These are phyloP conservation scores for Mycosphaerella arachidis DNA, from an alignment of 2,329 filamentous ascomycete species.

Conservation along the genomic window DNA sequence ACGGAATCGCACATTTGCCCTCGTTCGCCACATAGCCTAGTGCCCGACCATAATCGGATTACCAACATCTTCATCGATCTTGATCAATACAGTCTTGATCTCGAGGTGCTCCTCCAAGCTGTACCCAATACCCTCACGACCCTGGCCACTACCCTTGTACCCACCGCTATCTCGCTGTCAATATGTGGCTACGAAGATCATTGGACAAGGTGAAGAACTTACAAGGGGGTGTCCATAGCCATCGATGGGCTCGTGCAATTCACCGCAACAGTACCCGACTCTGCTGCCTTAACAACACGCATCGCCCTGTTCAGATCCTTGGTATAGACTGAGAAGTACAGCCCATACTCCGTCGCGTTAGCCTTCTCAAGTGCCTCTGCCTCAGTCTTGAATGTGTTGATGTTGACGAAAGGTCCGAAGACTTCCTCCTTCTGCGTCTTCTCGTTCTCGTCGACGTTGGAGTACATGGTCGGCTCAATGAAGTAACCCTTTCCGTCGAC, in stretches of 20 bases:
- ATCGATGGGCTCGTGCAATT: conserved; percentile 38
- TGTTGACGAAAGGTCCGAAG: conserved; percentile 37
- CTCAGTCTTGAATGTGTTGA: conserved; percentile 36
- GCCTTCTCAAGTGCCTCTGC: conserved; percentile 34
- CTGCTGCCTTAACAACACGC: conserved; percentile 38
- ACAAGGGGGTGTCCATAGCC: conserved; percentile 36
- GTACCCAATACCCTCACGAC: conserved; percentile 15
- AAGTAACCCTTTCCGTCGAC: conserved; percentile 38
- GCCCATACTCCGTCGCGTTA: conserved; percentile 37
- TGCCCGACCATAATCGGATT: background rate
- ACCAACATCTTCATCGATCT: conserved; percentile 16
- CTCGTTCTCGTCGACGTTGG: conserved; percentile 40
- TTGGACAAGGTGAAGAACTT: no score
- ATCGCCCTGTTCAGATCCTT: conserved; percentile 36
- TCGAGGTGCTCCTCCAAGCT: conserved; percentile 23
- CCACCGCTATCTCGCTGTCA: conserved; percentile 27
- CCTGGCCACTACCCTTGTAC: conserved; percentile 35
- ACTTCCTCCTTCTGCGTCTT: conserved; percentile 37
- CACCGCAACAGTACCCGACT: conserved; percentile 39
- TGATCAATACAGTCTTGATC: conserved; percentile 22
- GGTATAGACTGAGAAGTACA: conserved; percentile 37
- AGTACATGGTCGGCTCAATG: conserved; percentile 46
- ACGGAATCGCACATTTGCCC: no score
- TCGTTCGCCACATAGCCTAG: background rate
- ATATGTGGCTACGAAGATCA: no score